phyloP scores from a whole-genome alignment of 2,329 filamentous ascomycete species.

The Lizonia empirigonia region DNA sequence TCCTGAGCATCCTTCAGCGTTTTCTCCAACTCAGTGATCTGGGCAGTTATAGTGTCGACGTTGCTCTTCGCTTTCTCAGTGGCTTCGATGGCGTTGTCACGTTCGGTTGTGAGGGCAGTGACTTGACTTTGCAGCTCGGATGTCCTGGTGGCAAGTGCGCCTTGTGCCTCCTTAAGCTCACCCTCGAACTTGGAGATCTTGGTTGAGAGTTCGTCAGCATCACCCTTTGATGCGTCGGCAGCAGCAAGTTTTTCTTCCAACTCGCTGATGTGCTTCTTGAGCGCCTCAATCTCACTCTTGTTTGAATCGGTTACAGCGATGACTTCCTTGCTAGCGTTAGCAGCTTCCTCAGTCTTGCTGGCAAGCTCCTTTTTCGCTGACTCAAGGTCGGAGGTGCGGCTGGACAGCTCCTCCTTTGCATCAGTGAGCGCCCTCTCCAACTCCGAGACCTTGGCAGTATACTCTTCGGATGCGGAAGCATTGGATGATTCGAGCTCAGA shows the following conservation, averaged over 20 bases:
- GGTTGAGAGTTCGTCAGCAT: constrained; percentile 31
- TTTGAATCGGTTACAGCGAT: constrained; percentile 27
- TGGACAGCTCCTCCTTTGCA: constrained; percentile 29
- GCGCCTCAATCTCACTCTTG: constrained; percentile 29
- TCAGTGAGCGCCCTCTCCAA: constrained; percentile 20
- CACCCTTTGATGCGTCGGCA: constrained; percentile 32
- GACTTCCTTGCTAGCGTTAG: constrained; percentile 26
- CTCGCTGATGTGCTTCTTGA: constrained; percentile 33
- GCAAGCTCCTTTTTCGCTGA: constrained; percentile 22
- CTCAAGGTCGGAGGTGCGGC: constrained; percentile 38
- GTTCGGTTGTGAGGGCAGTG: constrained; percentile 27
- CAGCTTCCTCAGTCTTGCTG: constrained; percentile 18
- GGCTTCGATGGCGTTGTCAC: constrained; percentile 30
- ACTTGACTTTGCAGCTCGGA: constrained; percentile 30
- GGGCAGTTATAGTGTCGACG: constrained; percentile 28
- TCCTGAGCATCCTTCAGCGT: constrained; percentile 22
- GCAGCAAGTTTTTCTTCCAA: constrained; percentile 33
- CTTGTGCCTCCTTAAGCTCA: constrained; percentile 36
- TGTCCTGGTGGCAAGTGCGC: constrained; percentile 29
- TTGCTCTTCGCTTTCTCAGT: constrained; percentile 33
- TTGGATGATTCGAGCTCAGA: constrained; percentile 26
- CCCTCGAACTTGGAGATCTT: constrained; percentile 37
- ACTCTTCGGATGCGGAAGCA: constrained; percentile 25
- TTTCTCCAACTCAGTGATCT: constrained; percentile 27
- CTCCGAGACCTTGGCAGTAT: constrained; percentile 23